Evolutionary conservation across 2,329 filamentous ascomycete species (phyloP), one percentile per base, ranked within the genome.

Genomic region (Apiospora kogelbergensis): DNA sequence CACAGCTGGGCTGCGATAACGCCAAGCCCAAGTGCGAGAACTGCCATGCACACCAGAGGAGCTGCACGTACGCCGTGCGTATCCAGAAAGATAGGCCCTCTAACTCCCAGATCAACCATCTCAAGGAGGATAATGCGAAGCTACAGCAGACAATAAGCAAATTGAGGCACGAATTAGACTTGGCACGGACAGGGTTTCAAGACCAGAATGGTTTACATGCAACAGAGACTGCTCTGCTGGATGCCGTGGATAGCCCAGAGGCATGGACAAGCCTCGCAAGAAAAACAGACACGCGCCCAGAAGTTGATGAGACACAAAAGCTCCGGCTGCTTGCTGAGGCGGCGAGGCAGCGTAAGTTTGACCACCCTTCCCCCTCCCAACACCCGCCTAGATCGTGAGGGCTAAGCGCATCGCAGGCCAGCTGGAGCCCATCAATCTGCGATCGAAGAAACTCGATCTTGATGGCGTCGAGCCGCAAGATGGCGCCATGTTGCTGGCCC

Each of bases 381-480:
- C n/a, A n/a, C n/a, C n/a, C n/a, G n/a, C n/a, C n/a, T n/a, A n/a
- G n/a, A 13, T 24, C 11, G n/a, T 13, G 22, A 24, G n/a, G 3
- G n/a, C 45, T 48, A 11, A 48, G 1, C n/a, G n/a, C 9, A 48
- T 24, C 45, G 2, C 5, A 48, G n/a, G 45, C 9, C 86, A 88
- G 68, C 75, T 86, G 11, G 85, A 88, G 69, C 78, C 79, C 0
- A 76, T 86, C 68, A 83, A 87, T 70, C 79, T 83, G 53, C 76
- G 79, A 22, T 41, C n/a, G 6, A 81, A 80, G 1, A 82, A 82
- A 67, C 79, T 88, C 3, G 85, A 89, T 72, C 87, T 89, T 73
- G 86, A 88, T 88, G 6, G 76, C 88, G 0, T 80, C 80, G 4
- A 73, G 88, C 0, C 83, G 86, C 67, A 46, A 46, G 3, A 46